phyloP scores from a whole-genome alignment of 2,329 filamentous ascomycete species.

The Amylocarpus encephaloides region DNA sequence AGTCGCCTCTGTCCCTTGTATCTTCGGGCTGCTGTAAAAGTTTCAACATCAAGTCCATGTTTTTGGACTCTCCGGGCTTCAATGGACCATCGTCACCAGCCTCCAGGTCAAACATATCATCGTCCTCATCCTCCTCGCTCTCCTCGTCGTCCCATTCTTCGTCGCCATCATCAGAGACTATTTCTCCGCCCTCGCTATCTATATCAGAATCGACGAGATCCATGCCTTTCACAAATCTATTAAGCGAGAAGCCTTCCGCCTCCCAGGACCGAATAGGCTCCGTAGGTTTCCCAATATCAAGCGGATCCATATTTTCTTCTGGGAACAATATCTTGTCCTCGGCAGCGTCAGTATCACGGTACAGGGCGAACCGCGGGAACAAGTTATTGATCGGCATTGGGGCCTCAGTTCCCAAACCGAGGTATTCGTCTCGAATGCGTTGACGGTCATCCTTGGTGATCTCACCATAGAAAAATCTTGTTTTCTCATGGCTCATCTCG shows the following conservation, averaged over 20 bases:
- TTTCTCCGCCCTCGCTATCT: background rate
- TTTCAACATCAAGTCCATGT: background rate
- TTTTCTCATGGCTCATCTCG: slow-evolving; percentile 19
- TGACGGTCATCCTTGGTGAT: background rate
- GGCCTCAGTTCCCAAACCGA: background rate
- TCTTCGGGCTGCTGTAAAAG: background rate
- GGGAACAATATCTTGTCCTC: slow-evolving; percentile 39
- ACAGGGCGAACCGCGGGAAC: slow-evolving; percentile 28
- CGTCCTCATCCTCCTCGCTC: background rate
- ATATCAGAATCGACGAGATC: background rate
- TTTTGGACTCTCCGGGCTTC: background rate
- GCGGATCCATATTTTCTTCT: slow-evolving; percentile 23
- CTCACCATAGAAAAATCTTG: slow-evolving; percentile 8
- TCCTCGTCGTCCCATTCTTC: slow-evolving; percentile 6
- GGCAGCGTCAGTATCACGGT: slow-evolving; percentile 36
- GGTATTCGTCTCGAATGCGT: background rate
- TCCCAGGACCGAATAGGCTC: slow-evolving; percentile 10
- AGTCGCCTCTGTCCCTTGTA: background rate
- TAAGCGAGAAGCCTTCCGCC: slow-evolving; percentile 11
- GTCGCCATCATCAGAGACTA: background rate
- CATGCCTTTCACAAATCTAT: slow-evolving; percentile 10
- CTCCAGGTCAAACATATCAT: background rate
- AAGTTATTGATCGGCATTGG: slow-evolving; percentile 2
- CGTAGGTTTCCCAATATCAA: slow-evolving; percentile 6
- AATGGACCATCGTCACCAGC: background rate